phyloP scores from a whole-genome alignment of 495 filamentous ascomycete genomes.

The Astrocystis sublimbata region DNA sequence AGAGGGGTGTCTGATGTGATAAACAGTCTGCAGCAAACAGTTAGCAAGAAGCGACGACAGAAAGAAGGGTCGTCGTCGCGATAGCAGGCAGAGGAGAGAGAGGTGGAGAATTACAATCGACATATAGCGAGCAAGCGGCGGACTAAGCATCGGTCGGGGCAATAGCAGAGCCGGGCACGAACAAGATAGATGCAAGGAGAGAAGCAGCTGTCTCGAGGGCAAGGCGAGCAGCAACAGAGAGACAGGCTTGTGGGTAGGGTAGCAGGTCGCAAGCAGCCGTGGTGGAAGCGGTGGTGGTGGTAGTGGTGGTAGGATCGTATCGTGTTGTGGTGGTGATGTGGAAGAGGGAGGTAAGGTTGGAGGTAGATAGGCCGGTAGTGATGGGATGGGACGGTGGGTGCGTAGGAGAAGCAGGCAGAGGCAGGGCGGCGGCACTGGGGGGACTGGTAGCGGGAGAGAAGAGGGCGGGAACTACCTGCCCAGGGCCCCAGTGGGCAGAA shows the following conservation, averaged over 20 bases:
- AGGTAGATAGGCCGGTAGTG: slow-evolving; percentile 1
- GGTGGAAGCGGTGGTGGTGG: slow-evolving; percentile 6
- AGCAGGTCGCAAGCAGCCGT: slow-evolving; percentile 3
- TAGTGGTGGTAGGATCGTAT: too few relatives aligned
- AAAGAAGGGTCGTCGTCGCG: too few relatives aligned
- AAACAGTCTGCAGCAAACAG: neutral
- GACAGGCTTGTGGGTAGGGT: slow-evolving; percentile 1
- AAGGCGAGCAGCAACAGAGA: neutral
- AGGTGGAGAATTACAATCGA: slow-evolving; percentile 17
- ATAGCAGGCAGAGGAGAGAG: neutral
- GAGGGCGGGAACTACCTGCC: slow-evolving; percentile 23
- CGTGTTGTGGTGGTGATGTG: slow-evolving; percentile 6
- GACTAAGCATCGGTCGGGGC: neutral
- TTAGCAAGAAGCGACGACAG: slow-evolving; percentile 7
- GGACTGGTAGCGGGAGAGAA: slow-evolving; percentile 26
- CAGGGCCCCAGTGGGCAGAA: too few relatives aligned
- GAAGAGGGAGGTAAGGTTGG: neutral
- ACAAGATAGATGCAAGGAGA: slow-evolving; percentile 9
- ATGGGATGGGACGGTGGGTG: slow-evolving; percentile 14
- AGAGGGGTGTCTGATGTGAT: slow-evolving; percentile 1
- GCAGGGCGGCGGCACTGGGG: too few relatives aligned
- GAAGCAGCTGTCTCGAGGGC: neutral
- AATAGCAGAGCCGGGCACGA: neutral
- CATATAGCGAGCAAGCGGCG: slow-evolving; percentile 4
- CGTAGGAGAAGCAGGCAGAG: slow-evolving; percentile 18